Evolutionary conservation across 345 rosid genomes (phyloP).

Genomic region (Orychophragmus violaceus): DNA sequence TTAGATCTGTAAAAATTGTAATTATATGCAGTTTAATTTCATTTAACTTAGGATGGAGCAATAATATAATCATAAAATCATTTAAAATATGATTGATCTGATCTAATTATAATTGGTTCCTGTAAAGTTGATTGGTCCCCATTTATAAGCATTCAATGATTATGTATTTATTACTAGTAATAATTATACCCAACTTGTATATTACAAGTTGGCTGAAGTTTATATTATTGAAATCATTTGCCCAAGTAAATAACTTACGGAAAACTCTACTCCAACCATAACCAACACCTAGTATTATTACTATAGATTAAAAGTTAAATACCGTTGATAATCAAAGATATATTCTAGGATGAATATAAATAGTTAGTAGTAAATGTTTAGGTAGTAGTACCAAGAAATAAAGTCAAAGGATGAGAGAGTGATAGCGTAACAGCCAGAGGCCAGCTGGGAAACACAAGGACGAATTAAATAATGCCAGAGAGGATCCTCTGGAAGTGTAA

Average conservation of each 20-base stretch:
- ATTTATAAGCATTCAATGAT: constrained; percentile 10
- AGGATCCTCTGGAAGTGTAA: not conserved
- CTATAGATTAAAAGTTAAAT: not conserved
- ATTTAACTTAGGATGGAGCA: not conserved
- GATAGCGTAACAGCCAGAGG: constrained; percentile 20
- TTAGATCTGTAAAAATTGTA: constrained; percentile 9
- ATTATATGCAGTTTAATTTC: not conserved
- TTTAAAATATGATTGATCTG: not conserved
- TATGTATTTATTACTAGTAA: constrained; percentile 8
- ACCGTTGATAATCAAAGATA: not conserved
- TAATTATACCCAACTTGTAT: constrained; percentile 18
- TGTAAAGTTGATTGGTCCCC: constrained; percentile 18
- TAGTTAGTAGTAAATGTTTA: not conserved
- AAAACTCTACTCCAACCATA: not conserved
- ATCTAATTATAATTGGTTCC: not conserved
- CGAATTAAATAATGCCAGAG: constrained; percentile 37
- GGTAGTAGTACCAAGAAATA: not conserved
- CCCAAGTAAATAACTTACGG: not conserved
- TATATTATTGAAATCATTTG: not conserved
- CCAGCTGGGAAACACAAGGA: constrained; percentile 37
- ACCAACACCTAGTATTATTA: not conserved
- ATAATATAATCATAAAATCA: not conserved
- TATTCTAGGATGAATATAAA: not conserved
- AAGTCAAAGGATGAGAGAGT: constrained; percentile 18
- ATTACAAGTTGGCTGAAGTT: constrained; percentile 15